Base-by-base conservation (phyloP, 1,139 yeast species). In the Geotrichum cucujoidarum region DNA sequence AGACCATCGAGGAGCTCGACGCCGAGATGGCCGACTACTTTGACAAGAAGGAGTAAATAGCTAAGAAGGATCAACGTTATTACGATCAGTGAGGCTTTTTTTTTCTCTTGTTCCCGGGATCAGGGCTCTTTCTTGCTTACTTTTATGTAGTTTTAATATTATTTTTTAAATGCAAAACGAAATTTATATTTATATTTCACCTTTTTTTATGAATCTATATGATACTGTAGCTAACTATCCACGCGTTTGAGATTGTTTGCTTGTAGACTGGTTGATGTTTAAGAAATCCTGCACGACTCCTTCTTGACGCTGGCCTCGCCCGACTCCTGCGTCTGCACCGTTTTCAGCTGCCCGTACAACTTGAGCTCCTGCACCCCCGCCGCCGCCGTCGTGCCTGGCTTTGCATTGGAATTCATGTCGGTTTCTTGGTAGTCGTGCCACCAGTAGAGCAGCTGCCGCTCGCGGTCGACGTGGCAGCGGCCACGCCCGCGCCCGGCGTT, bases 11-110 rank as follows among this genome's bases (percentile, higher is more conserved):
- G 67, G 89, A 89, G 69, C 78, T 89, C 64, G 97, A 89, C 70
- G 95, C 88, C 67, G 96, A 89, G 72, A 89, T 89, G 96, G 83
- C 88, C 56, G 97, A 83, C 63, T 85, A 85, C 70, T 83, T 84
- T 51, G 61, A 58, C 36, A 50, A 43, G 40, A 48, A 48, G 48
- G n/a, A n/a, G n/a, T n/a, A n/a, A n/a, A n/a, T n/a, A n/a, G n/a
- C n/a, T 34, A 49, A 33, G 45, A 42, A 49, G 16, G 45, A 25
- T 13, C 13, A 25, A 8, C 7, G 13, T 25, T 25, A 25, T 25
- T 25, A 25, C 13, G 7, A 11, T 34, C 13, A 21, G 5, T 10
- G 8, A n/a, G 14, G 13, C 13, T 33, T 20, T 33, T 16, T 14
- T 6, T 8, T 10, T 33, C 16, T 33, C 18, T 16, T 33, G n/a